These are phyloP conservation scores for Coleophoma eucalyptorum DNA, from an alignment of 2,329 filamentous ascomycete species.

Conservation along the genomic window DNA sequence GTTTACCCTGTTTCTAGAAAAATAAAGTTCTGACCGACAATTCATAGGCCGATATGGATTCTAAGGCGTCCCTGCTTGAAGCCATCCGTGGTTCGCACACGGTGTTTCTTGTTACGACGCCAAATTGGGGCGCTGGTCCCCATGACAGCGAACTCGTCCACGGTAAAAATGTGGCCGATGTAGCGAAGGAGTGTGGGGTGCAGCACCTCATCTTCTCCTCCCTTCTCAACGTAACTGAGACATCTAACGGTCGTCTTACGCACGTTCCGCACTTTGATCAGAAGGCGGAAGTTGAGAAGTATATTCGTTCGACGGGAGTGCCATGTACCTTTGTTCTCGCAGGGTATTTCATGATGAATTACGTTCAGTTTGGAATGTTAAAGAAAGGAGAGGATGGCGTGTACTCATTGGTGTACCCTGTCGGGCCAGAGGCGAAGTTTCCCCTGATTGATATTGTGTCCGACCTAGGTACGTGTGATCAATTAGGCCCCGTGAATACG, in stretches of 20 bases:
- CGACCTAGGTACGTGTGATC: conserved; percentile 17
- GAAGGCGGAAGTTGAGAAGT: conserved; percentile 57
- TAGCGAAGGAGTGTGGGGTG: conserved; percentile 26
- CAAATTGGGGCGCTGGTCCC: conserved; percentile 25
- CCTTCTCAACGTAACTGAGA: conserved; percentile 23
- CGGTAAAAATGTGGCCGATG: conserved; percentile 21
- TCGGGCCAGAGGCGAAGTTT: conserved; percentile 14
- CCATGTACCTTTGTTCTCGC: conserved; percentile 40
- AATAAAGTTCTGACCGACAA: not conserved
- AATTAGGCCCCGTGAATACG: no score
- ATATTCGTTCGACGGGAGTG: conserved; percentile 33
- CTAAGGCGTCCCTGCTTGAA: not conserved
- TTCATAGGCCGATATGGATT: not conserved
- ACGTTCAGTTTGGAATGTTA: conserved; percentile 14
- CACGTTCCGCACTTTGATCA: conserved; percentile 55
- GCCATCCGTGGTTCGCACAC: conserved; percentile 30
- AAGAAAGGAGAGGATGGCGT: conserved; percentile 11
- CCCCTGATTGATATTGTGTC: conserved; percentile 19
- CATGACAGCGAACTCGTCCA: conserved; percentile 32
- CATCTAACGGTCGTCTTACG: conserved; percentile 27
- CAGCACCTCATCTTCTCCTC: conserved; percentile 31
- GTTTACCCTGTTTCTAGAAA: not conserved
- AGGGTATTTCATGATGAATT: conserved; percentile 43
- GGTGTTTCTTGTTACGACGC: conserved; percentile 30
- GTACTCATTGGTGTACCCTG: conserved; percentile 11